Evolutionary conservation across 352 stramenopile genomes (phyloP), one percentile per base, ranked within the genome.

Genomic region (Phytophthora sp.): DNA sequence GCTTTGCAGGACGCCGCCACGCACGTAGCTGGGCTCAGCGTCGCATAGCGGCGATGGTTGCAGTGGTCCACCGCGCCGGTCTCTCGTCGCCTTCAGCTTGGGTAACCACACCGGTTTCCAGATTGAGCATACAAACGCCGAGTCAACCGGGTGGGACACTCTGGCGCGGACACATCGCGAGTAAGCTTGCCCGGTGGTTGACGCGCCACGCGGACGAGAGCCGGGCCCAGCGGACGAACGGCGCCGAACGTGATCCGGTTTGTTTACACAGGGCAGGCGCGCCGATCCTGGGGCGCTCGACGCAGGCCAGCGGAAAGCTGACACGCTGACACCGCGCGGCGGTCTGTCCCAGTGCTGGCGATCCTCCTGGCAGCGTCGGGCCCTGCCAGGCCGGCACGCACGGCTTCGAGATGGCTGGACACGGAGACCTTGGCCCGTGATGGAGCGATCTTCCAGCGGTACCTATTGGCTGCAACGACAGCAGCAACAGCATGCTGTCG

Each of bases 101-200:
- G 13, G 35, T 63, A 63, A 55, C 44, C 44, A 35, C 32, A 49
- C 9, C 5, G 17, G 45, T 43, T 54, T 54, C 45, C 41, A 62
- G 41, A 53, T 51, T 28, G 51, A 13, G 17, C 34, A 35, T 62
- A 62, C 54, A 62, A 54, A 54, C 23, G 3, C 10, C 54, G 38
- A 63, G 54, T 63, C 27, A 34, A 41, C 11, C 17, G 23, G 1
- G 35, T 65, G 56, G 45, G 48, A 57, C 46, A 65, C 32, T 65
- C 46, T 11, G 13, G 27, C 15, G 7, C 34, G 39, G 45, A 54
- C 35, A 43, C 37, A 37, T 42, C 43, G 53, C 32, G 27, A 9
- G 35, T 56, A 63, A 63, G 37, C 44, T n/a, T 35, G n/a, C 9
- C 24, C 44, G 34, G 26, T 56, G 55, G 44, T 64, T 57, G 45